phyloP scores from a whole-genome alignment of 768 basidiomycete genomes.

The Nevesoporus exiguus region DNA sequence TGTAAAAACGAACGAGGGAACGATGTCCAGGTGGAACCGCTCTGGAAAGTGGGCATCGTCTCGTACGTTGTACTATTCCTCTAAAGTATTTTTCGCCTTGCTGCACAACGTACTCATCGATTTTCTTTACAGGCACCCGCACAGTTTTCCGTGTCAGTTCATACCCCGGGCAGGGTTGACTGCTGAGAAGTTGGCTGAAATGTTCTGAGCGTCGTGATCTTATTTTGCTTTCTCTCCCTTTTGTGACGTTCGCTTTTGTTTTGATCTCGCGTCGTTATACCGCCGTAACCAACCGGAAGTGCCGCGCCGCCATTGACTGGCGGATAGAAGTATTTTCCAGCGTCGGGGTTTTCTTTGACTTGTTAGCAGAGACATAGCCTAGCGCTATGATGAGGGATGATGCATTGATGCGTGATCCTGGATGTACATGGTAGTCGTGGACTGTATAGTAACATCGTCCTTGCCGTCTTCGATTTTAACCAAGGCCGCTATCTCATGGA shows the following conservation, averaged over 20 bases:
- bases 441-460: too few relatives aligned
- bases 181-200: constrained; percentile 14
- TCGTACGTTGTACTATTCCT: constrained; percentile 18
- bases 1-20: constrained; percentile 24
- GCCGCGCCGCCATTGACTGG: too few relatives aligned
- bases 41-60: constrained; percentile 25
- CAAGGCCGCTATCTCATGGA: too few relatives aligned
- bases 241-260: not conserved
- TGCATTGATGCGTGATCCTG: too few relatives aligned
- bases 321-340: too few relatives aligned
- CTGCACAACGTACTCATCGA: not conserved
- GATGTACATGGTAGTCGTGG: too few relatives aligned
- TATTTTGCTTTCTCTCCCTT: too few relatives aligned
- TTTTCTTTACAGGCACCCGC: constrained; percentile 21
- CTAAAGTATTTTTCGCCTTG: not conserved
- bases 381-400: too few relatives aligned
- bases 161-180: constrained; percentile 23
- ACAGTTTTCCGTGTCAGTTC: constrained; percentile 23
- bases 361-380: too few relatives aligned
- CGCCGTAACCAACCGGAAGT: too few relatives aligned
- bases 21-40: constrained; percentile 20
- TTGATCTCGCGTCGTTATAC: not conserved
- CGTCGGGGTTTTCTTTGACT: too few relatives aligned
- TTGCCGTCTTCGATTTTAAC: too few relatives aligned
- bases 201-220: constrained; percentile 13